Percentiles rank a stretch among this genome's conserved stretches.
Evolutionary conservation across 2,329 filamentous ascomycete species (phyloP).

Genomic region (Paecilomyces variotii): DNA sequence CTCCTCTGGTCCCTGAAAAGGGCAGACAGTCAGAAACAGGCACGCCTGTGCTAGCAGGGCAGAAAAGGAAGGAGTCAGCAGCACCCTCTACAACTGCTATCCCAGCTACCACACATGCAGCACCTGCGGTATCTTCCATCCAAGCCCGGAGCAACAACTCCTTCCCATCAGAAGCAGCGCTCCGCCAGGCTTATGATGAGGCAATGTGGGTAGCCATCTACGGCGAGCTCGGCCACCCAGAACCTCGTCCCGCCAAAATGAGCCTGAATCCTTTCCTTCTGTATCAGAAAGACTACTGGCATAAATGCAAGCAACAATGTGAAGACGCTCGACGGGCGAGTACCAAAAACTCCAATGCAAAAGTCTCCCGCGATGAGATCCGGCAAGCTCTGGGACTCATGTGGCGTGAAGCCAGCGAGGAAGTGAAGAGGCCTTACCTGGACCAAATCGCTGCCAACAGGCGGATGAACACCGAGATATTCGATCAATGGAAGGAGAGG

Average conservation of each 20-base stretch:
- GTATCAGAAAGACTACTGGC: conserved; percentile 71
- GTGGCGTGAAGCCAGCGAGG: conserved; percentile 72
- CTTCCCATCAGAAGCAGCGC: conserved; percentile 16
- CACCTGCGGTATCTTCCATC: conserved; percentile 3
- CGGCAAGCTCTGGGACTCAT: conserved; percentile 78
- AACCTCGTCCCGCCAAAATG: conserved; percentile 62
- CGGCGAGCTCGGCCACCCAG: conserved; percentile 62
- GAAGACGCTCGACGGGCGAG: conserved; percentile 60
- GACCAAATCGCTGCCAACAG: conserved; percentile 67
- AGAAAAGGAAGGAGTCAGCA: conserved; percentile 16
- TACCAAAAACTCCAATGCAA: conserved; percentile 60
- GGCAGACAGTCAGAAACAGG: conserved; percentile 27
- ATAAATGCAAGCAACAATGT: conserved; percentile 54
- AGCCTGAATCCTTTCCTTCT: conserved; percentile 81
- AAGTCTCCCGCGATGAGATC: conserved; percentile 63
- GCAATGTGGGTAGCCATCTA: conserved; percentile 51
- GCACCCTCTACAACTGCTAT: neutral
- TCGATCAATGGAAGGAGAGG: conserved; percentile 63
- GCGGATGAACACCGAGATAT: conserved; percentile 54
- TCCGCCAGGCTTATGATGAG: conserved; percentile 47
- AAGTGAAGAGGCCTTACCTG: conserved; percentile 68
- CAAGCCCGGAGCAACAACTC: conserved; percentile 9
- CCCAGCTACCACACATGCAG: neutral
- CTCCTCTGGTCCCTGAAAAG: conserved; percentile 63
- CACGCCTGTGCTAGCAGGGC: conserved; percentile 13